phyloP scores from a whole-genome alignment of 306 rosid species.

The Vigna trinervia region DNA sequence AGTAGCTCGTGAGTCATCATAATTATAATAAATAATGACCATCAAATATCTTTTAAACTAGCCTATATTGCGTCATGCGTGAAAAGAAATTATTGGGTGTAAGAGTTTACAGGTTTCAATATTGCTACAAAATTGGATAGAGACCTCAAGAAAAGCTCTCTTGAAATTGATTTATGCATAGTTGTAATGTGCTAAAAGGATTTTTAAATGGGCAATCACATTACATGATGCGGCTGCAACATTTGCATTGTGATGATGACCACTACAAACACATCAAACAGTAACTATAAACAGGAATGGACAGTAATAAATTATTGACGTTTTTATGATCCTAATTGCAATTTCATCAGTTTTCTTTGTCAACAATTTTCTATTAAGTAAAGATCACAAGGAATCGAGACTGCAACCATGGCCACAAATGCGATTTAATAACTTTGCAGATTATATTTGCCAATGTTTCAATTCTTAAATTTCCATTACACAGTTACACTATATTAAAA shows the following conservation, averaged over 20 bases:
- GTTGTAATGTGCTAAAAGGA: constrained; percentile 23
- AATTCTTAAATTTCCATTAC: constrained; percentile 37
- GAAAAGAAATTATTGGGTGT: constrained; percentile 49
- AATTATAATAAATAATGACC: constrained; percentile 41
- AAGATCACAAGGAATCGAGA: no score
- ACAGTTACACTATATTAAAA: constrained; percentile 2
- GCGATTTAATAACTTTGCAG: background rate
- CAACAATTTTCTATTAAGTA: no score
- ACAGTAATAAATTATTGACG: background rate
- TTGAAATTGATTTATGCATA: constrained; percentile 52
- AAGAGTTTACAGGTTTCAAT: constrained; percentile 46
- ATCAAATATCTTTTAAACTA: constrained; percentile 66
- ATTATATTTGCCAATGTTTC: constrained; percentile 36
- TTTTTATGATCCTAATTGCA: background rate
- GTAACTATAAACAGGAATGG: background rate
- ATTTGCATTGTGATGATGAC: constrained; percentile 9
- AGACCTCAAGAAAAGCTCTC: constrained; percentile 47
- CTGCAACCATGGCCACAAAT: background rate
- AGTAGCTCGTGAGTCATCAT: constrained; percentile 74
- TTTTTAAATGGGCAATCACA: constrained; percentile 1
- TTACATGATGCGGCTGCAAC: constrained; percentile 2
- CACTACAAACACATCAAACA: constrained; percentile 12
- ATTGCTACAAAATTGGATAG: constrained; percentile 52
- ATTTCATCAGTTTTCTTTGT: background rate
- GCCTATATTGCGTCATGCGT: constrained; percentile 60